These are phyloP conservation scores for Cucurbita argyrosperma DNA, from an alignment of 306 rosid species.

Conservation along the genomic window DNA sequence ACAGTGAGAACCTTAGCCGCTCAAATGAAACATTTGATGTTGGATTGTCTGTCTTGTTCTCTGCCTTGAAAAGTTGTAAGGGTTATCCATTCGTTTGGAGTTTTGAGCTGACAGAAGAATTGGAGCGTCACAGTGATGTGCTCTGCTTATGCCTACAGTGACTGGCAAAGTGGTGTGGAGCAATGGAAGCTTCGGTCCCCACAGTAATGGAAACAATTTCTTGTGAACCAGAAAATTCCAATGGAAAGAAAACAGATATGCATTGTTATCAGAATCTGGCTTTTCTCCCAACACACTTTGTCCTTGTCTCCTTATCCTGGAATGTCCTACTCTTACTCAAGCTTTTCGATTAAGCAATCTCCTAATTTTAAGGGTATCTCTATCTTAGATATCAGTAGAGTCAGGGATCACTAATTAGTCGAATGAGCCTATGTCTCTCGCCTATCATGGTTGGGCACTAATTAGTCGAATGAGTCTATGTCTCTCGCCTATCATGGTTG, in stretches of 20 bases:
- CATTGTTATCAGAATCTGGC: slow-evolving; percentile 27
- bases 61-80: background rate
- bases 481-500: too few species aligned
- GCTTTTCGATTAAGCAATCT: too few species aligned
- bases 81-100: background rate
- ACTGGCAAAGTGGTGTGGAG: background rate
- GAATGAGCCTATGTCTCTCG: too few species aligned
- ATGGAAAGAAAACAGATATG: slow-evolving; percentile 19
- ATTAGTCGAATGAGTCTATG: too few species aligned
- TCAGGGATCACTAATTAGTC: too few species aligned
- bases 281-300: slow-evolving; percentile 34
- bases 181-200: slow-evolving; percentile 13
- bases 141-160: slow-evolving; percentile 3
- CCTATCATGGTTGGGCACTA: too few species aligned
- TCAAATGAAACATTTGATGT: background rate
- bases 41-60: background rate
- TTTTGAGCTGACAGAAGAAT: background rate
- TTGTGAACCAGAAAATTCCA: slow-evolving; percentile 21
- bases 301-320: slow-evolving; percentile 43
- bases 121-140: slow-evolving; percentile 5
- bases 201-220: slow-evolving; percentile 1
- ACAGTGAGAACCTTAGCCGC: too few species aligned
- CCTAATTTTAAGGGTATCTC: too few species aligned
- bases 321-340: too few species aligned
- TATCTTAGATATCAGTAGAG: too few species aligned